phyloP scores from a whole-genome alignment of 805 yeast genomes.

The Saccharomycopsis malanga region DNA sequence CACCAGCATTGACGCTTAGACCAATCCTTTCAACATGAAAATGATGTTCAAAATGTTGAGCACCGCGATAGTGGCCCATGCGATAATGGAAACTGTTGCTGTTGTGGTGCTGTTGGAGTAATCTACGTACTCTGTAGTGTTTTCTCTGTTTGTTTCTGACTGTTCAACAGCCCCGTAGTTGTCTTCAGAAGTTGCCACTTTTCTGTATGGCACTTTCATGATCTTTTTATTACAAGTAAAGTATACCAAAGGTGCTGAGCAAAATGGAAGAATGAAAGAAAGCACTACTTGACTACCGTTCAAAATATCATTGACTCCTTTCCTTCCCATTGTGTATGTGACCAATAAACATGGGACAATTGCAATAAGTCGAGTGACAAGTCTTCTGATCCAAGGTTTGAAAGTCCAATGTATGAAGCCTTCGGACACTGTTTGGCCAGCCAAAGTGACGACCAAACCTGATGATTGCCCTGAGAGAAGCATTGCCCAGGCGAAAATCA shows the following conservation, averaged over 20 bases:
- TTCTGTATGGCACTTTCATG: slow-evolving; percentile 44
- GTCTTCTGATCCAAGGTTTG: slow-evolving; percentile 72
- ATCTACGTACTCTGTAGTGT: slow-evolving; percentile 32
- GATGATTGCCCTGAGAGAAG: slow-evolving; percentile 86
- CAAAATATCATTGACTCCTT: slow-evolving; percentile 64
- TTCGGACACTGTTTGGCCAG: slow-evolving; percentile 89
- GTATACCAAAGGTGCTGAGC: slow-evolving; percentile 78
- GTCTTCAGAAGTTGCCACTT: background rate
- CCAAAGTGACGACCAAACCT: slow-evolving; percentile 86
- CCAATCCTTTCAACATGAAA: slow-evolving; percentile 13
- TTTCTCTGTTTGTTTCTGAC: background rate
- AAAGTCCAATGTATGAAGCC: slow-evolving; percentile 82
- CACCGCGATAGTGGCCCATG: slow-evolving; percentile 64
- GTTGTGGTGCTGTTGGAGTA: slow-evolving; percentile 35
- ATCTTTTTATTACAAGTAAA: slow-evolving; percentile 64
- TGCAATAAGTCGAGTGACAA: slow-evolving; percentile 70
- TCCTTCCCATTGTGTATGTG: slow-evolving; percentile 62
- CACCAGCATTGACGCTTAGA: too few species aligned
- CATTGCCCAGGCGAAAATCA: slow-evolving; percentile 76
- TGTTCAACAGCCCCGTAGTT: background rate
- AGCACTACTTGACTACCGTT: slow-evolving; percentile 81
- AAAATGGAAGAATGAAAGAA: slow-evolving; percentile 73
- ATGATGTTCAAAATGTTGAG: slow-evolving; percentile 37
- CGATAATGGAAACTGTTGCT: slow-evolving; percentile 42
- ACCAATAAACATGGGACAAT: slow-evolving; percentile 77